These are phyloP conservation scores for Psilocybe sp. DNA, from an alignment of 768 basidiomycete genomes.

Conservation along the genomic window DNA sequence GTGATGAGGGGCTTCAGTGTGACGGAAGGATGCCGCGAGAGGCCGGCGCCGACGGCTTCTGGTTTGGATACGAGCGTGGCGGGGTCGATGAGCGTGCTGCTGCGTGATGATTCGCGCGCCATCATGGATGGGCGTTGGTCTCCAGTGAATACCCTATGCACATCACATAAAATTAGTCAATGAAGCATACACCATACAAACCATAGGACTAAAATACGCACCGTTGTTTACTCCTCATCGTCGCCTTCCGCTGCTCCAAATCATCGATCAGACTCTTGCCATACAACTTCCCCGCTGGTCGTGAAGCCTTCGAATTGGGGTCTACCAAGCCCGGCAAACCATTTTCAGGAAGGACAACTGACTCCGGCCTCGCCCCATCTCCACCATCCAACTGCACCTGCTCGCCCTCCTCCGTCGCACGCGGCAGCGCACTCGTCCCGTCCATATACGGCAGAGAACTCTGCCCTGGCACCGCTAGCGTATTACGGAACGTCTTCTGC, in stretches of 20 bases:
- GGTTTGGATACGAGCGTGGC: conserved; percentile 47
- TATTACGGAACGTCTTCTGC: conserved; percentile 84
- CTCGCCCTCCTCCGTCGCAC: conserved; percentile 78
- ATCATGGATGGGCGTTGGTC: conserved; percentile 94
- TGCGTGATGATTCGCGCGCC: conserved; percentile 59
- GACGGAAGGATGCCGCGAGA: conserved; percentile 47
- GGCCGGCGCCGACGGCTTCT: conserved; percentile 31
- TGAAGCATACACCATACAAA: no score
- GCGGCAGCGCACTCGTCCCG: conserved; percentile 58
- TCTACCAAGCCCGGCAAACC: conserved; percentile 17
- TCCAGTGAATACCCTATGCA: conserved; percentile 85
- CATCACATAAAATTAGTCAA: no score
- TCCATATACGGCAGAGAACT: conserved; percentile 57
- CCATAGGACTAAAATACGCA: conserved; percentile 39
- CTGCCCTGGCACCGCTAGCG: conserved; percentile 67
- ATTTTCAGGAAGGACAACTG: no score
- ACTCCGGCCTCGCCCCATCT: conserved; percentile 15
- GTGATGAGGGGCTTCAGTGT: conserved; percentile 65
- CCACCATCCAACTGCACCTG: conserved; percentile 52
- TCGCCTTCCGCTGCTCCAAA: conserved; percentile 77
- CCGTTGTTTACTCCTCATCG: conserved; percentile 84
- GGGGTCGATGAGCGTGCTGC: conserved; percentile 76
- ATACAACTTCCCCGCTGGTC: conserved; percentile 81
- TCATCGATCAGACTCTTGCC: conserved; percentile 91
- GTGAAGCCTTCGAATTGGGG: conserved; percentile 30